Base-by-base conservation (phyloP, 176 grass and related monocot species). In the Thalia dealbata region DNA sequence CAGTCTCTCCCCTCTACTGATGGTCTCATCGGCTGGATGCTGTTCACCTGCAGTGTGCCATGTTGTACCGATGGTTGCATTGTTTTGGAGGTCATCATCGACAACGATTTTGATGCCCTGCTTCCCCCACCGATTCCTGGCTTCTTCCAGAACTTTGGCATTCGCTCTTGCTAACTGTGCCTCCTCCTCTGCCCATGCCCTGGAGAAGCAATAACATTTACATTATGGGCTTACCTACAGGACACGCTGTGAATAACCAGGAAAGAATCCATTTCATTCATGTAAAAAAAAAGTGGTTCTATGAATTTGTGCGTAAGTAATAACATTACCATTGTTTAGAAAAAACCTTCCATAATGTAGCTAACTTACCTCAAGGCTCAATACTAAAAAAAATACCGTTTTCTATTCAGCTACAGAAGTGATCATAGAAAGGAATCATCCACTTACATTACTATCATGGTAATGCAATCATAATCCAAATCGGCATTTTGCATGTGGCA, bases 141-240 rank as follows among this genome's bases (percentile, higher is more conserved):
- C 93, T 4, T 92, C 89, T 78, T 97, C 89, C 19, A 97, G 83
- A 10, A 87, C 81, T 41, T 67, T 83, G 2, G 85, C 90, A 13
- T 97, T 85, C 80, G 92, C 93, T 81, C 89, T 84, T 22, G 89
- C 89, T 81, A 82, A 90, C 78, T 86, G 92, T 21, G 93, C 93
- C 72, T 97, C 93, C 45, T 97, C 93, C 61, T 97, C 93, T 79
- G 93, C 93, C 93, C 93, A 97, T 73, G 84, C 50, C 85, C 93
- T 97, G 76, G 82, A 80, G 58, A 55, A 86, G 73, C n/a, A 72
- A 19, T 21, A 71, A 9, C 41, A 48, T 71, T 45, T 28, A 51
- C 14, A 28, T 72, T 30, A 29, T 52, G 5, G 25, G 8, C 10
- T 28, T 29, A 54, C 52, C 14, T 15, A 1, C 23, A 42, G 8